These are phyloP conservation scores for Phytophthora podocarpi DNA, from an alignment of 352 stramenopile species.

Conservation along the genomic window DNA sequence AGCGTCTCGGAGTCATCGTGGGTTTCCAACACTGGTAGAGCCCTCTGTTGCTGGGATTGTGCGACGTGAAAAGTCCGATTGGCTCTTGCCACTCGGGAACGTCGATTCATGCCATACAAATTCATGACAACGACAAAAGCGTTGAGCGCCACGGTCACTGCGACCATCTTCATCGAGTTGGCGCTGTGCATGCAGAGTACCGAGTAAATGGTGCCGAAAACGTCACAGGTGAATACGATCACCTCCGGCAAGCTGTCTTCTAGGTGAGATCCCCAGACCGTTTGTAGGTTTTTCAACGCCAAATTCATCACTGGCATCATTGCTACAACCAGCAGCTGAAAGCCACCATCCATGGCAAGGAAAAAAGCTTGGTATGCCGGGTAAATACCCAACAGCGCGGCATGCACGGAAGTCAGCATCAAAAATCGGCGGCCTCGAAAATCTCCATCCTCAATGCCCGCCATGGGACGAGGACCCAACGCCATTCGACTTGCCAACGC, in stretches of 20 bases:
- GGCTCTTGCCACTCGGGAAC: background rate
- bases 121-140: background rate
- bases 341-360: background rate
- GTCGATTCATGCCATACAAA: conserved; percentile 15
- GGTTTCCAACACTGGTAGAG: too few species aligned
- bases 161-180: conserved; percentile 26
- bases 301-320: conserved; percentile 37
- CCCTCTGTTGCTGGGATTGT: too few species aligned
- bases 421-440: conserved; percentile 25
- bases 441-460: conserved; percentile 18
- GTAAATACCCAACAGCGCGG: conserved; percentile 40
- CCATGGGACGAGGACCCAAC: conserved; percentile 15
- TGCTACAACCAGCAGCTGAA: conserved; percentile 14
- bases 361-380: conserved; percentile 35
- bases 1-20: background rate
- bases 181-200: conserved; percentile 30
- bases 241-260: conserved; percentile 29
- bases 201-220: conserved; percentile 42
- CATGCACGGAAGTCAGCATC: conserved; percentile 26
- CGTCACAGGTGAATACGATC: conserved; percentile 33
- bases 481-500: conserved; percentile 8
- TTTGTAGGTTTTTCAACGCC: conserved; percentile 33
- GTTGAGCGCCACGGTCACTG: conserved; percentile 9
- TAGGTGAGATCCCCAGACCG: conserved; percentile 22
- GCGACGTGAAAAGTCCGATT: background rate